These are phyloP conservation scores for Tulasnella sp. DNA, from an alignment of 768 basidiomycete genomes.

Conservation along the genomic window DNA sequence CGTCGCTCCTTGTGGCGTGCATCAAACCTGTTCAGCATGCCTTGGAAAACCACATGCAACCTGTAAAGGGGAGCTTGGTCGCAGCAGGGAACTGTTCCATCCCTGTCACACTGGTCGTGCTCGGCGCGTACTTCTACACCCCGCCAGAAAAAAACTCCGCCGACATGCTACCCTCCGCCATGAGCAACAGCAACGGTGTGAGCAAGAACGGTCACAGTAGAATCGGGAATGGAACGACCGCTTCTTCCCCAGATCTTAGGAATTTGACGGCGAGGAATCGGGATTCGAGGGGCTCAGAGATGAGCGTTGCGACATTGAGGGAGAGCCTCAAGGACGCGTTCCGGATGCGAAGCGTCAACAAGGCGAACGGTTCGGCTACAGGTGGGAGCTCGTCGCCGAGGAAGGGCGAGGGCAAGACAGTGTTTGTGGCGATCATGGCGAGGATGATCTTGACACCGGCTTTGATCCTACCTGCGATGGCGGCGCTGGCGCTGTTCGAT, in stretches of 20 bases:
- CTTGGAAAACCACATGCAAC: slow-evolving; percentile 50
- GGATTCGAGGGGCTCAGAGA: slow-evolving; percentile 8
- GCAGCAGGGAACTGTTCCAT: slow-evolving; percentile 68
- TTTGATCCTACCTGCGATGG: slow-evolving; percentile 66
- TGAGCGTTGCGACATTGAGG: slow-evolving; percentile 24
- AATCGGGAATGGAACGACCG: neutral
- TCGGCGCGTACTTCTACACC: slow-evolving; percentile 77
- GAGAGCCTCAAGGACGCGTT: slow-evolving; percentile 37
- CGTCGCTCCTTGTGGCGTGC: slow-evolving; percentile 67
- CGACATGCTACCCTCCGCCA: slow-evolving; percentile 26
- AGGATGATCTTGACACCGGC: slow-evolving; percentile 82
- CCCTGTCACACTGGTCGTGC: slow-evolving; percentile 80
- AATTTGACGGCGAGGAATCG: slow-evolving; percentile 17
- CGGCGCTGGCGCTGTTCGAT: slow-evolving; percentile 45
- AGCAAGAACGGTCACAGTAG: too few species aligned
- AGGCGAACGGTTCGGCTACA: neutral
- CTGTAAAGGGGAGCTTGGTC: slow-evolving; percentile 55
- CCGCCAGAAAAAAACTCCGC: neutral
- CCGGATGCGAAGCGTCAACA: slow-evolving; percentile 23
- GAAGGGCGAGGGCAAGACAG: slow-evolving; percentile 67
- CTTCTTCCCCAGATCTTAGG: neutral
- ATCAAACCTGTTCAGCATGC: slow-evolving; percentile 61
- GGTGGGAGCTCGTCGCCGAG: slow-evolving; percentile 20
- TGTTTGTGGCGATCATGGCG: slow-evolving; percentile 68
- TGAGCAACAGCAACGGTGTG: neutral